Base-by-base conservation (phyloP, 352 stramenopile species). In the Aphanomyces euteiches region DNA sequence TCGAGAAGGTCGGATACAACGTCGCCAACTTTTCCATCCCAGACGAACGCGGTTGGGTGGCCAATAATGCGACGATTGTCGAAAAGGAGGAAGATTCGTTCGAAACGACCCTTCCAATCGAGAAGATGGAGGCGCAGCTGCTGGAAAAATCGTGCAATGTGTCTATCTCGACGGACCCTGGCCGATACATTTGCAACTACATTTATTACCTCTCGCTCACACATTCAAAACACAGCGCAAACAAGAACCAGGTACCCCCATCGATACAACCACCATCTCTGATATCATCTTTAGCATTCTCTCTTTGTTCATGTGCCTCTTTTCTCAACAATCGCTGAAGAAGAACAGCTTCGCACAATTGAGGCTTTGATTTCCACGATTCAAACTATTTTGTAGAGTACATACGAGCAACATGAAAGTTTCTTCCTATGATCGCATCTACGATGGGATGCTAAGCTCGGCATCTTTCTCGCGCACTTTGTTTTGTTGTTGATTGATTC, bases 131-230 rank as follows among this genome's bases (percentile, higher is more conserved):
- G 36, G 72, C 56, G 39, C 72, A 56, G 34, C 66, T 90, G 66
- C 72, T 77, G 56, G 36, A 68, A 68, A 48, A 57, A 2, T 74
- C 79, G 37, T 61, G 77, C 40, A 73, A 73, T 15, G 69, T 85
- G 7, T 64, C 38, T 5, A 77, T 95, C 54, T 95, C 87, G 13
- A 89, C 68, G 10, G 83, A 95, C 68, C 85, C 85, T 1, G 87
- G 87, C 5, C 77, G 87, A 28, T 95, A 92, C 77, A 91, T 95
- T 66, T 95, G 87, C 77, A 95, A 95, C 75, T 92, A 80, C 69
- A 85, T 92, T 15, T 95, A 91, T 79, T 95, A 83, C 72, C 73
- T 80, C 39, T 93, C 85, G 74, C 81, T 95, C 13, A 72, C 83
- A 43, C 90, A 84, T 83, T 72, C 77, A 69, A 83, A 89, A 43